phyloP scores from a whole-genome alignment of 306 rosid genomes.

The Cicer bijugum region DNA sequence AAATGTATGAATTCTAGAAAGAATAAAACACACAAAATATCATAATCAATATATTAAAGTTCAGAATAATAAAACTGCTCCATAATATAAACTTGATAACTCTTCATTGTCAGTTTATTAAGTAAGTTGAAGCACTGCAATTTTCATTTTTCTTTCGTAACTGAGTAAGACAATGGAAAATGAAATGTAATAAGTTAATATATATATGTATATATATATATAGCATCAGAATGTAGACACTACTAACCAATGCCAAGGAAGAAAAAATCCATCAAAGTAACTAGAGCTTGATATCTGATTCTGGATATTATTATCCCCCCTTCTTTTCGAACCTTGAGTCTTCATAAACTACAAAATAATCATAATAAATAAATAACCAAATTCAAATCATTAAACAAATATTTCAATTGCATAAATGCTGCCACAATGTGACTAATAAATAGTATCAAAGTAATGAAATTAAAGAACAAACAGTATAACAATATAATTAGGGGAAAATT shows the following conservation, averaged over 20 bases:
- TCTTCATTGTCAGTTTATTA: conserved; percentile 8
- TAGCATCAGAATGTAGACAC: conserved; percentile 14
- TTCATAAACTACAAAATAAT: conserved; percentile 55
- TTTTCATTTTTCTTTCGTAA: neutral
- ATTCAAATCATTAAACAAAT: conserved; percentile 16
- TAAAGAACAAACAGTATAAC: too few species aligned
- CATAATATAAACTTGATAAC: neutral
- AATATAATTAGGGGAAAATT: neutral
- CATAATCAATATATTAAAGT: neutral
- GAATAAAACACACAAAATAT: conserved; percentile 7
- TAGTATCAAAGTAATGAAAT: neutral
- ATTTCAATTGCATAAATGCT: conserved; percentile 27
- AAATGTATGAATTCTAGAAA: neutral
- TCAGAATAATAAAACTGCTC: conserved; percentile 20
- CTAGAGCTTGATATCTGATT: conserved; percentile 39
- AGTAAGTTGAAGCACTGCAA: neutral
- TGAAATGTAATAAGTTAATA: neutral
- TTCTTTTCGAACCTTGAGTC: conserved; percentile 47
- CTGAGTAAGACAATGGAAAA: neutral
- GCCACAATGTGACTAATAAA: neutral
- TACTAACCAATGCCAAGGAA: conserved; percentile 76
- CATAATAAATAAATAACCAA: conserved; percentile 38
- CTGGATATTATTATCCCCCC: conserved; percentile 42
- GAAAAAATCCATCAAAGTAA: conserved; percentile 50
- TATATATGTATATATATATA: neutral